Evolutionary conservation across 2,329 filamentous ascomycete genomes (phyloP), one percentile per base, ranked within the genome.

Genomic region (Ophiobolus disseminans): DNA sequence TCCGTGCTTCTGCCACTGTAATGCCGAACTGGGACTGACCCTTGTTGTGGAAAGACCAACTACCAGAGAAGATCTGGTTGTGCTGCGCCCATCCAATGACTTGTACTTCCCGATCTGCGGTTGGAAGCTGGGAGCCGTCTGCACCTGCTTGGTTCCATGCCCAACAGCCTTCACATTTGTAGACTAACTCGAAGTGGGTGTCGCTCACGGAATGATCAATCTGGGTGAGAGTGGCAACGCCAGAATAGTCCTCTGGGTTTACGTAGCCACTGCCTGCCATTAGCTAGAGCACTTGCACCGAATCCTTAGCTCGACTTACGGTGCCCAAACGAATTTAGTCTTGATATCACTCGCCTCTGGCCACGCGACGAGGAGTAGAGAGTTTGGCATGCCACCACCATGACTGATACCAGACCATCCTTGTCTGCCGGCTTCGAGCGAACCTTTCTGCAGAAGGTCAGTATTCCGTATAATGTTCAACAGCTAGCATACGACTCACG

Each of bases 151-250:
- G 74, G 44, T 76, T 65, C 76, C 76, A 78, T 10, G 59, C 55
- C 73, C 73, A 78, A 57, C 76, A 78, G 62, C 68, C 61, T 56
- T 85, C 70, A 70, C 86, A 89, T 37, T 83, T 79, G 73, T 87
- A 89, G n/a, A 87, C 79, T 38, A 88, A 65, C 36, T 81, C 81
- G 67, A 83, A 89, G 55, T 81, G 75, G 20, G 81, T 83, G 13
- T 77, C 75, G 58, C 81, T 86, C 47, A 87, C 75, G 20, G 74
- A 78, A 11, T 81, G 80, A 11, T 80, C 82, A 52, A 88, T 81
- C 55, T 85, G 80, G 0, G 82, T 86, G 19, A 89, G 66, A 25
- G 77, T 83, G 7, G 86, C 85, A 54, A 83, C 76, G 45, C 87
- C 87, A 1, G 77, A 76, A 68, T 89, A 88, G 26, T 80, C 61